phyloP scores from a whole-genome alignment of 2,329 filamentous ascomycete genomes.

The Didymellaceae sp. region DNA sequence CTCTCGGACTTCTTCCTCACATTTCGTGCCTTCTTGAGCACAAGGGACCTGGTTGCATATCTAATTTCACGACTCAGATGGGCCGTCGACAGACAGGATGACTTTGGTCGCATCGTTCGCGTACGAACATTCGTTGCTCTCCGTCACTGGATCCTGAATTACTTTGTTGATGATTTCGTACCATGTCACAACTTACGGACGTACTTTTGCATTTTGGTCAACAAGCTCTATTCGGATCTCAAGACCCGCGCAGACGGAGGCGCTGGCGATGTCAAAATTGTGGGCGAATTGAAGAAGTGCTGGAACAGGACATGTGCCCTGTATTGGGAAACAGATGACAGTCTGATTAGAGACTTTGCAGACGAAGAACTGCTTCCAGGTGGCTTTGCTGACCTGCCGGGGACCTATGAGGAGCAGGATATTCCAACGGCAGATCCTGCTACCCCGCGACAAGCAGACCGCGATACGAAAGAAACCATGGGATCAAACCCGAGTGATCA shows the following conservation, averaged over 20 bases:
- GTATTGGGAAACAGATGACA: conserved; percentile 83
- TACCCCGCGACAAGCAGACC: conserved; percentile 32
- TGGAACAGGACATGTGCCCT: conserved; percentile 90
- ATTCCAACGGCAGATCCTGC: conserved; percentile 22
- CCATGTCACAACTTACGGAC: conserved; percentile 74
- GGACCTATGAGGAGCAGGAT: conserved; percentile 31
- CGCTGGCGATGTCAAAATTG: conserved; percentile 78
- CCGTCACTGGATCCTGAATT: conserved; percentile 97
- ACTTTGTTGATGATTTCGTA: conserved; percentile 94
- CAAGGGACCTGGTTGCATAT: conserved; percentile 78
- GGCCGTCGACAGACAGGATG: conserved; percentile 80
- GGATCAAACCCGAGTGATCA: conserved; percentile 48
- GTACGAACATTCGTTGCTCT: conserved; percentile 95
- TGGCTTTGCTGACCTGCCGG: conserved; percentile 62
- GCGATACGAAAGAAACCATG: conserved; percentile 42
- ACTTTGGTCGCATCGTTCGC: conserved; percentile 89
- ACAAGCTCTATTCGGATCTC: conserved; percentile 64
- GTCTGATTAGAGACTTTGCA: conserved; percentile 63
- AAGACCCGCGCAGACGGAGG: conserved; percentile 59
- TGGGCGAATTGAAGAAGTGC: conserved; percentile 94
- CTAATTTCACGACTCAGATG: conserved; percentile 84
- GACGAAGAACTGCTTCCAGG: conserved; percentile 77
- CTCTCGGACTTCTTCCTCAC: conserved; percentile 98
- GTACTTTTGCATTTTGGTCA: conserved; percentile 82
- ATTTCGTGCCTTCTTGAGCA: conserved; percentile 83